These are phyloP conservation scores for Capsella bursapastoris DNA, from an alignment of 345 rosid species.

Conservation along the genomic window DNA sequence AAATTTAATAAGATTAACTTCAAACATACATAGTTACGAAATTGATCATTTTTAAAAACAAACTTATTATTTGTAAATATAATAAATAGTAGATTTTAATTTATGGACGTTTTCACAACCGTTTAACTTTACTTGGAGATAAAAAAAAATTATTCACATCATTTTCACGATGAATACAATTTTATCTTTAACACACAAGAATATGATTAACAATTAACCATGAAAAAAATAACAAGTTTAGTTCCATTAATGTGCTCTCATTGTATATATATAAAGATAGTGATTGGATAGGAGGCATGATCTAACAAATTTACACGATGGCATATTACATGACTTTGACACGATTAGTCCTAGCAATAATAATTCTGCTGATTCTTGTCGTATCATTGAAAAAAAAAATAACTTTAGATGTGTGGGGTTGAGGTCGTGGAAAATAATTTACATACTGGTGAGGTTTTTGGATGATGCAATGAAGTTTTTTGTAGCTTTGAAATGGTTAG, in stretches of 20 bases:
- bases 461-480: slow-evolving; percentile 39
- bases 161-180: background rate
- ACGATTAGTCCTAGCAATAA: slow-evolving; percentile 31
- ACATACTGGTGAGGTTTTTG: slow-evolving; percentile 35
- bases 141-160: no score
- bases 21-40: no score
- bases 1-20: no score
- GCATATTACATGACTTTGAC: slow-evolving; percentile 16
- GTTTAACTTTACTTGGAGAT: no score
- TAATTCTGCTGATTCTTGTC: slow-evolving; percentile 36
- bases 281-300: background rate
- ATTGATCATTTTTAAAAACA: no score
- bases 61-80: no score
- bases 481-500: slow-evolving; percentile 37
- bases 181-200: no score
- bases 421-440: slow-evolving; percentile 18
- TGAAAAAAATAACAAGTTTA: background rate
- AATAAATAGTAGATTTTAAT: no score
- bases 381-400: slow-evolving; percentile 17
- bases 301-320: slow-evolving; percentile 14
- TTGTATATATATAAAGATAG: background rate
- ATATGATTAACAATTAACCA: background rate
- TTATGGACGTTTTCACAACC: no score
- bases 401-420: slow-evolving; percentile 34
- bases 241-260: background rate